Evolutionary conservation across 805 yeast species (phyloP), one percentile per base, ranked within the genome.

Genomic region (Cyberlindnera galapagoensis): DNA sequence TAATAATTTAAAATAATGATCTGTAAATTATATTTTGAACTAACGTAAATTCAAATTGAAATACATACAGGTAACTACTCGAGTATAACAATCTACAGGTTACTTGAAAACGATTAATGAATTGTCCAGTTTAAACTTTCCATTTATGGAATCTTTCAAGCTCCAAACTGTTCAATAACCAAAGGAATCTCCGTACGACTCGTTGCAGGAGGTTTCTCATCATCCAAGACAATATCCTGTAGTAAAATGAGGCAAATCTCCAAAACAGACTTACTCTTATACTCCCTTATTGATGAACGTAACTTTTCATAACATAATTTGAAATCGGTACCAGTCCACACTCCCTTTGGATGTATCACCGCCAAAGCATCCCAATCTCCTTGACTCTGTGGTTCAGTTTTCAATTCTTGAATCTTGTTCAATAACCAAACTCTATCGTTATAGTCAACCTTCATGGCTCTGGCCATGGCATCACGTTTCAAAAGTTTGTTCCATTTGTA

Each of bases 401-500:
- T 65, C 27, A 64, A 43, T 43, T 65, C 68, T 39, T 67, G 65
- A 26, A 76, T 40, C 34, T 67, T 61, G 12, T 63, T 59, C 24
- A 75, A 38, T 27, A 75, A 42, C 72, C 78, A 71, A 24, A 65
- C 51, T 37, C 68, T 63, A 27, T 76, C 79, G n/a, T 57, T 59
- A 10, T 54, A 47, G 18, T 60, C 60, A 50, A 74, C 69, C 9
- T 57, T 56, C 30, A 63, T 62, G 9, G 67, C 64, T 35, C 70
- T 60, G 10, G 52, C 54, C 12, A 58, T 44, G 1, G 73, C 70
- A 40, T 78, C 80, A 38, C 81, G 64, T 47, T 75, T 78, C 33
- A 77, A 58, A 6, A 87, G 50, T 58, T 88, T 90, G 51, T 81
- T 81, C 96, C 97, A 90, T 54, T 90, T 90, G 59, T 90, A 90